Conservation (phyloP, 352 stramenopile species). For the Nothophytophthora sp. region DNA sequence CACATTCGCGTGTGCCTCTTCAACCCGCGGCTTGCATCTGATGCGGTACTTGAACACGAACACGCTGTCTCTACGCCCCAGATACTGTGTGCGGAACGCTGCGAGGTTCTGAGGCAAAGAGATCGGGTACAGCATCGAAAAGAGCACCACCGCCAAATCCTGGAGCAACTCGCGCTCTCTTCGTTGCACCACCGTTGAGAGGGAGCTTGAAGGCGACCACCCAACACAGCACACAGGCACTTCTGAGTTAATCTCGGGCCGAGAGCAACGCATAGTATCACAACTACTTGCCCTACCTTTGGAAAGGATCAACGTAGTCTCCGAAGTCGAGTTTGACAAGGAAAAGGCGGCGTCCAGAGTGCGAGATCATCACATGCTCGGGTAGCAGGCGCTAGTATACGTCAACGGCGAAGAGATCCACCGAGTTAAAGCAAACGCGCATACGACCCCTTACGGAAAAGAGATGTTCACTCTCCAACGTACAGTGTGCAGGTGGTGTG, state of each 20-base stretch:
- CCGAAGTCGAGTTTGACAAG: slow-evolving; percentile 24
- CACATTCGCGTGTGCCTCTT: background rate
- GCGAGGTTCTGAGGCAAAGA: slow-evolving; percentile 15
- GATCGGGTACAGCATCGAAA: slow-evolving; percentile 18
- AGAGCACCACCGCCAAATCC: slow-evolving; percentile 20
- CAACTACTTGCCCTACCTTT: no score
- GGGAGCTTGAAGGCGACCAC: background rate
- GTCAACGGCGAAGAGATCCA: background rate
- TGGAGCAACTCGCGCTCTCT: slow-evolving; percentile 14
- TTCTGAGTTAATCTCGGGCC: background rate
- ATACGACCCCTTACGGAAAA: background rate
- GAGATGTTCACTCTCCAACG: background rate
- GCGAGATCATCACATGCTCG: slow-evolving; percentile 22
- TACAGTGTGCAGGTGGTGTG: slow-evolving; percentile 12
- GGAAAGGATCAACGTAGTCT: slow-evolving; percentile 14
- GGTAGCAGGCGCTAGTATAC: slow-evolving; percentile 6
- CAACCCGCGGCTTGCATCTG: background rate
- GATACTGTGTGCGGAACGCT: slow-evolving; percentile 16
- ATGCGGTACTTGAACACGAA: slow-evolving; percentile 16
- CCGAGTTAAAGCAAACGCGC: background rate
- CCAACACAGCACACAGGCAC: background rate
- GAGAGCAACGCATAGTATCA: background rate
- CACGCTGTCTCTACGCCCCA: background rate
- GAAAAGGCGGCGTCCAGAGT: slow-evolving; percentile 19
- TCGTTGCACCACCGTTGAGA: background rate